phyloP scores from a whole-genome alignment of 495 filamentous ascomycete genomes.

The Pyrenula aspistea region DNA sequence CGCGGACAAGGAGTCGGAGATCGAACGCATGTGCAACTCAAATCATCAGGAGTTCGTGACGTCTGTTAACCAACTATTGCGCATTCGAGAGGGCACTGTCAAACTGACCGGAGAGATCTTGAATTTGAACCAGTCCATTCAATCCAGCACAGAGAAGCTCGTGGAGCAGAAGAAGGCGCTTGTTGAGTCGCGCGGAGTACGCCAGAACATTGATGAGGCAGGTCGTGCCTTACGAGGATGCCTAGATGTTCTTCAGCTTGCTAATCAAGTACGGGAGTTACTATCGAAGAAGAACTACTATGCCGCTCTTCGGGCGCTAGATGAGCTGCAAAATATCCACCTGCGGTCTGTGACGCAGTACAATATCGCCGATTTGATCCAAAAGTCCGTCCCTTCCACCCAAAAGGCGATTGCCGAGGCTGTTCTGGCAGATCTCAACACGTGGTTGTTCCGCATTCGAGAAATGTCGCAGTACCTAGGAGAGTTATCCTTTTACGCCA shows the following conservation, averaged over 20 bases:
- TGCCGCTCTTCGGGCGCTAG: conserved; percentile 80
- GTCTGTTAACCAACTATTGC: conserved; percentile 84
- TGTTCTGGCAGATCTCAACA: conserved; percentile 94
- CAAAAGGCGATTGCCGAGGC: conserved; percentile 88
- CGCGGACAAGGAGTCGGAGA: conserved; percentile 75
- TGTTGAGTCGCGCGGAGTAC: conserved; percentile 78
- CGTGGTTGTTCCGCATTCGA: conserved; percentile 91
- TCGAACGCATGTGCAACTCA: conserved; percentile 86
- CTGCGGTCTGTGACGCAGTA: conserved; percentile 86
- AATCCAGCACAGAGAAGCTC: conserved; percentile 86
- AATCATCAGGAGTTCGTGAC: conserved; percentile 94
- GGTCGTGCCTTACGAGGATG: conserved; percentile 80
- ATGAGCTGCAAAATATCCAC: conserved; percentile 94
- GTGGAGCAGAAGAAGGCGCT: conserved; percentile 89
- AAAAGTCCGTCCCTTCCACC: conserved; percentile 84
- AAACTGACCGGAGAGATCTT: conserved; percentile 83
- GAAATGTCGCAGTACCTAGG: conserved; percentile 92
- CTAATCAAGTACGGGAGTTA: conserved; percentile 90
- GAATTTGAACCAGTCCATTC: conserved; percentile 84
- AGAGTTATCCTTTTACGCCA: conserved; percentile 94
- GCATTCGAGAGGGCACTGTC: conserved; percentile 79
- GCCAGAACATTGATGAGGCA: conserved; percentile 96
- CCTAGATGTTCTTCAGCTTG: conserved; percentile 78
- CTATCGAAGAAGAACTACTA: conserved; percentile 89
- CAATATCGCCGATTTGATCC: conserved; percentile 91